Evolutionary conservation across 1,284 basidiomycete genomes (phyloP).

Genomic region (Rhodotorula glutinis): DNA sequence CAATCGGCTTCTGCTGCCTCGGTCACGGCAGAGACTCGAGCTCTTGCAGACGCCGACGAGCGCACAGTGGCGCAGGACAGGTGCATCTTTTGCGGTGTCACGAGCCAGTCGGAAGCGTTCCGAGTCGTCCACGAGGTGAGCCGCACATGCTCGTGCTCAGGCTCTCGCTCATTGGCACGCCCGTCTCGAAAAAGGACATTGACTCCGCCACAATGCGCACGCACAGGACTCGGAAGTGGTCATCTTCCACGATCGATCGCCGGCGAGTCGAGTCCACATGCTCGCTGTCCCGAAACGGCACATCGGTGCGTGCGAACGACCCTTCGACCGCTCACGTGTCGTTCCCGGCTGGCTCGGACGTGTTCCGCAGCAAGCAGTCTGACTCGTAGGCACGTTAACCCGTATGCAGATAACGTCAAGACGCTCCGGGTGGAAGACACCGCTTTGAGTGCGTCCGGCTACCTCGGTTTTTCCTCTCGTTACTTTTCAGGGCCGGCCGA

Average conservation of each 20-base stretch:
- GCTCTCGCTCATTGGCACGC: not conserved
- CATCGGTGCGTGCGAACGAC: constrained; percentile 19
- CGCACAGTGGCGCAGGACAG: not conserved
- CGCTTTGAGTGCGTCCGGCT: constrained; percentile 14
- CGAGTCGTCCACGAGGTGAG: constrained; percentile 30
- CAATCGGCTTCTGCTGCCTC: too few species aligned
- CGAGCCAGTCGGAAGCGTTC: constrained; percentile 8
- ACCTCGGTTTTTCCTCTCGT: too few species aligned
- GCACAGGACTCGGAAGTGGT: constrained; percentile 29
- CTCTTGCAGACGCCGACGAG: too few species aligned
- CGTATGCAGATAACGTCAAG: constrained; percentile 32
- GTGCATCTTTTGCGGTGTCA: constrained; percentile 30
- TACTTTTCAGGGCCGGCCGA: not conserved
- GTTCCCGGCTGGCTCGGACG: too few species aligned
- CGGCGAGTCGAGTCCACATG: constrained; percentile 27
- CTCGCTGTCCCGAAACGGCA: constrained; percentile 30
- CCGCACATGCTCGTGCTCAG: not conserved
- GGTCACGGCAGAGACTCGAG: too few species aligned
- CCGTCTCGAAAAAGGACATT: too few species aligned
- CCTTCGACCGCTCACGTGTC: too few species aligned
- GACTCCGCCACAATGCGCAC: too few species aligned
- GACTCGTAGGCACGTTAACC: not conserved
- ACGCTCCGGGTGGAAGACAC: not conserved
- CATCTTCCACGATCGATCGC: constrained; percentile 29
- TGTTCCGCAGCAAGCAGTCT: too few species aligned